Conservation (phyloP, 768 basidiomycete species). For the Krasilnikovozyma curviuscula region DNA sequence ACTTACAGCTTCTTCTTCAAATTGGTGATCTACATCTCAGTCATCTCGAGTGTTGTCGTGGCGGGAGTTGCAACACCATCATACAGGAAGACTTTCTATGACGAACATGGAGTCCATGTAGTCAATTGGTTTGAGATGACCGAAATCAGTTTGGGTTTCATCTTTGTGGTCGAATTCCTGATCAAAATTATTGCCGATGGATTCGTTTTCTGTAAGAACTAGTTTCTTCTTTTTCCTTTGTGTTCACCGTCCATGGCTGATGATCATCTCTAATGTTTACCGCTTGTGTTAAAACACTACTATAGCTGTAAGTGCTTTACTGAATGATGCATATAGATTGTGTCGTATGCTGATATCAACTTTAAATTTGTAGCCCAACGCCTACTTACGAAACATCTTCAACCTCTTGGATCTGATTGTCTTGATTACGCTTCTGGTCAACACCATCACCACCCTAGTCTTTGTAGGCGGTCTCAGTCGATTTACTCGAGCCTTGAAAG, state of each 20-base stretch:
- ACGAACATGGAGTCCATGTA: background rate
- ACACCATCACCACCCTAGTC: constrained; percentile 35
- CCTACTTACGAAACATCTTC: constrained; percentile 80
- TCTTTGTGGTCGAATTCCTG: constrained; percentile 44
- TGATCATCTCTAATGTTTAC: no score
- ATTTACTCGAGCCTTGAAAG: constrained; percentile 68
- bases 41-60: constrained; percentile 62
- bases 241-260: background rate
- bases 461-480: constrained; percentile 61
- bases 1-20: constrained; percentile 54
- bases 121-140: constrained; percentile 29
- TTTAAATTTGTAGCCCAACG: constrained; percentile 50
- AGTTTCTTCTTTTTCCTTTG: background rate
- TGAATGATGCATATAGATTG: no score
- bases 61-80: constrained; percentile 66
- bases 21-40: constrained; percentile 47
- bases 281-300: no score
- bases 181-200: constrained; percentile 89
- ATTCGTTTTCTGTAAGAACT: constrained; percentile 43
- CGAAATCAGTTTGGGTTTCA: constrained; percentile 49
- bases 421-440: constrained; percentile 49
- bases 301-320: no score
- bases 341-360: no score
- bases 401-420: constrained; percentile 77
- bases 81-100: constrained; percentile 33